A percentile compares a stretch with the other conserved stretches of the same genome.
Conservation (phyloP, 352 stramenopile genomes). For the Pythium brachiatum region DNA sequence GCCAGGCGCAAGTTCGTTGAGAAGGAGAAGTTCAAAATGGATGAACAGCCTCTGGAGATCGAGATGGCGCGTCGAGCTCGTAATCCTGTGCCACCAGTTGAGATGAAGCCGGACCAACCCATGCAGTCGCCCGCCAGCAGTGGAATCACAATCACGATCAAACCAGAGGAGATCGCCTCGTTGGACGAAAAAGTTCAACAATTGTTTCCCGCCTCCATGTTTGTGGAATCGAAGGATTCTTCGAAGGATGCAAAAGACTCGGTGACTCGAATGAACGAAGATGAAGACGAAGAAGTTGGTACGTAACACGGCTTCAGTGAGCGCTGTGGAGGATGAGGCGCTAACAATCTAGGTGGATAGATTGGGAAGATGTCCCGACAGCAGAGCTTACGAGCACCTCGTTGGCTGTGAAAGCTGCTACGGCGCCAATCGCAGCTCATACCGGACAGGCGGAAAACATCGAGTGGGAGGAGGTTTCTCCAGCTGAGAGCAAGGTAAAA, state of each 20-base stretch:
- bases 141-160: conserved; percentile 43
- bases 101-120: neutral
- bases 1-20: conserved; percentile 16
- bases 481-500: neutral
- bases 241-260: neutral
- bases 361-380: conserved; percentile 34
- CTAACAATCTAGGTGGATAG: conserved; percentile 2
- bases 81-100: neutral
- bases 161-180: conserved; percentile 35
- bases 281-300: conserved; percentile 46
- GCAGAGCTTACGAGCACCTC: neutral
- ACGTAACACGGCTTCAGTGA: conserved; percentile 6
- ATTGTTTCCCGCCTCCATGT: conserved; percentile 38
- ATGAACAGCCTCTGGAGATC: conserved; percentile 47
- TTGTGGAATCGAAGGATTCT: conserved; percentile 7
- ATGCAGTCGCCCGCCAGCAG: neutral
- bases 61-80: conserved; percentile 33
- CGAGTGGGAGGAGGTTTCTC: neutral
- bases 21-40: conserved; percentile 37
- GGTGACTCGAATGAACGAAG: conserved; percentile 1
- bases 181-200: conserved; percentile 25
- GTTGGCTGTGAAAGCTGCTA: neutral
- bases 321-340: neutral
- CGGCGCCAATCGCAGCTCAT: neutral
- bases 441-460: neutral